Evolutionary conservation across 1,284 basidiomycete species (phyloP), one percentile per base, ranked within the genome.

Genomic region (Fomes fomentarius): DNA sequence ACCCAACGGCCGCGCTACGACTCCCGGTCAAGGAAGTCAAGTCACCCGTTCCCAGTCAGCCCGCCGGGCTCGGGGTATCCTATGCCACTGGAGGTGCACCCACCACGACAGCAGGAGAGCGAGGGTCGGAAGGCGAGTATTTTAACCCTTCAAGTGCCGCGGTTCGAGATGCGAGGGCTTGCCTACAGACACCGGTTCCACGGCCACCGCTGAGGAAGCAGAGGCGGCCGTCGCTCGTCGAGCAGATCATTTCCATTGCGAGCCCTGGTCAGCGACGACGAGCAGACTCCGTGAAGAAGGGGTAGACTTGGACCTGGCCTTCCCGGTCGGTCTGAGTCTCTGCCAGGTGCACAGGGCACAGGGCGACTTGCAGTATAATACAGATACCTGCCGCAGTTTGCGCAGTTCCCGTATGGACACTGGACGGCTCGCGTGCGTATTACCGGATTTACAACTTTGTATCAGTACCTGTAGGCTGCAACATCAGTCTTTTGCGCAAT

Each of bases 1-100:
- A 45, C 52, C 21, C 55, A 46, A 26, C 49, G 50, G 14, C 52
- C 50, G 2, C 48, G 47, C 21, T 49, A 50, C 44, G 44, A 57
- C 21, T 35, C 47, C 14, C 47, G 39, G 28, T 30, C 49, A 24
- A 50, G 51, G 38, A 42, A 50, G 15, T 50, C 58, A 10, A 52
- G 48, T 25, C 51, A 64, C 22, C 63, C 66, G 11, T 68, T 68
- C 54, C 66, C 66, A 19, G 62, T 63, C 37, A 65, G 66, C 44
- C 66, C 66, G 15, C 65, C 65, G 1, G 66, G 66, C 15, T 65
- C 65, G 0, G 66, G 65, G 15, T 68, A 63, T 31, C 66, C 66
- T 5, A 38, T 63, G 24, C 50, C 56, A 26, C 45, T 68, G 30
- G 60, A 66, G 35, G 61, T 68, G 4, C 62, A 38, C 0, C 17